These are phyloP conservation scores for Rubia yunnanensis DNA, from an alignment of 257 asterid genomes.

Conservation along the genomic window DNA sequence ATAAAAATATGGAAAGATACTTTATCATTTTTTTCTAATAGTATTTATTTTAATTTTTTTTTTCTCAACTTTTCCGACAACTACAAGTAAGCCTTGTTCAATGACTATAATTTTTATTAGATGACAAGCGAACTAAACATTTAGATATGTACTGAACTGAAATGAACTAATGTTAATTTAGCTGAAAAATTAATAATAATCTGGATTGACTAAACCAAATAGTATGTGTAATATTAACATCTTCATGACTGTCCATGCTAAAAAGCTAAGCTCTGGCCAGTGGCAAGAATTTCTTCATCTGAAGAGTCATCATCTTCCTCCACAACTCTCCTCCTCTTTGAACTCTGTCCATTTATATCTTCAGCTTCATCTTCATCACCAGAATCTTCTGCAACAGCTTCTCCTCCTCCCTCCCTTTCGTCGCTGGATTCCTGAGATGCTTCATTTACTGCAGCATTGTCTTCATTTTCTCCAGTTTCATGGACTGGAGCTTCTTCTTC, in stretches of 20 bases:
- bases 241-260: not conserved
- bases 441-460: constrained; percentile 21
- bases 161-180: too few relatives aligned
- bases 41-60: too few relatives aligned
- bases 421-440: constrained; percentile 28
- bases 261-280: constrained; percentile 16
- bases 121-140: too few relatives aligned
- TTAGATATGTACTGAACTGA: too few relatives aligned
- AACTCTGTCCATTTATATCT: constrained; percentile 34
- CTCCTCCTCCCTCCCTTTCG: constrained; percentile 26
- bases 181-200: too few relatives aligned
- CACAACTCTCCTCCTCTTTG: constrained; percentile 37
- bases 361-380: constrained; percentile 36
- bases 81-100: too few relatives aligned
- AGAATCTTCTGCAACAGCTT: constrained; percentile 33
- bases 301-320: constrained; percentile 32
- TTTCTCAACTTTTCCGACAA: too few relatives aligned
- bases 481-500: constrained; percentile 29
- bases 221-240: not conserved
- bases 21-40: too few relatives aligned
- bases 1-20: too few relatives aligned
- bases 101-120: too few relatives aligned
- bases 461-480: constrained; percentile 26
- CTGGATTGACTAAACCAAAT: too few relatives aligned
- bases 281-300: constrained; percentile 38